Evolutionary conservation across 1,139 yeast genomes (phyloP).

Genomic region (Yamadazyma jaroonii): DNA sequence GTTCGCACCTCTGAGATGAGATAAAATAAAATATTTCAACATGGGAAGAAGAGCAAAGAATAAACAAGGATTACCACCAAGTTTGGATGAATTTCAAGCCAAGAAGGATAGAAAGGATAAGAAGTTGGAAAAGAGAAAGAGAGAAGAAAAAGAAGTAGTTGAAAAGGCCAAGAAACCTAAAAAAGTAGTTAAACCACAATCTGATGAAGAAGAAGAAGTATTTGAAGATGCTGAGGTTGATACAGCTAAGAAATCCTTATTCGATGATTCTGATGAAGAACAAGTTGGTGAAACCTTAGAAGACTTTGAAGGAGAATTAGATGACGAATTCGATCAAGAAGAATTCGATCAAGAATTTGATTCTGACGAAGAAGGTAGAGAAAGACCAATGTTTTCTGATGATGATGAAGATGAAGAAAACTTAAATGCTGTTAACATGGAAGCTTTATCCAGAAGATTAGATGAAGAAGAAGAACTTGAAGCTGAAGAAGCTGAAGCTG

Average conservation of each 20-base stretch:
- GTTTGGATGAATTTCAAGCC: conserved; percentile 75
- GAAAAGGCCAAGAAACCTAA: conserved; percentile 16
- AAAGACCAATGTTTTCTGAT: conserved; percentile 82
- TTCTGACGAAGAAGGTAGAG: conserved; percentile 56
- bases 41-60: conserved; percentile 94
- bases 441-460: conserved; percentile 64
- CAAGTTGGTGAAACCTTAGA: conserved; percentile 31
- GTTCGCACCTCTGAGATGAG: conserved; percentile 9
- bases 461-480: conserved; percentile 73
- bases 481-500: conserved; percentile 77
- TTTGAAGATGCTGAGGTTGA: conserved; percentile 59
- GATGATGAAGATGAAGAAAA: conserved; percentile 74
- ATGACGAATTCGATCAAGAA: conserved; percentile 53
- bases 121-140: conserved; percentile 27
- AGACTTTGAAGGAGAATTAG: conserved; percentile 36
- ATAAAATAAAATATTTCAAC: conserved; percentile 5
- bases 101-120: conserved; percentile 50
- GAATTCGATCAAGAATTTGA: conserved; percentile 46
- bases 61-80: conserved; percentile 88
- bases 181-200: conserved; percentile 18
- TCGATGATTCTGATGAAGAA: conserved; percentile 69
- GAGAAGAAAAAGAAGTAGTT: conserved; percentile 21
- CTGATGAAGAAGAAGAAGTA: conserved; percentile 20
- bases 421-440: conserved; percentile 86
- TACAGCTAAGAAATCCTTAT: conserved; percentile 68